Evolutionary conservation across 2,329 filamentous ascomycete species (phyloP), one percentile per base, ranked within the genome.

Genomic region (Xylariaceae sp.): DNA sequence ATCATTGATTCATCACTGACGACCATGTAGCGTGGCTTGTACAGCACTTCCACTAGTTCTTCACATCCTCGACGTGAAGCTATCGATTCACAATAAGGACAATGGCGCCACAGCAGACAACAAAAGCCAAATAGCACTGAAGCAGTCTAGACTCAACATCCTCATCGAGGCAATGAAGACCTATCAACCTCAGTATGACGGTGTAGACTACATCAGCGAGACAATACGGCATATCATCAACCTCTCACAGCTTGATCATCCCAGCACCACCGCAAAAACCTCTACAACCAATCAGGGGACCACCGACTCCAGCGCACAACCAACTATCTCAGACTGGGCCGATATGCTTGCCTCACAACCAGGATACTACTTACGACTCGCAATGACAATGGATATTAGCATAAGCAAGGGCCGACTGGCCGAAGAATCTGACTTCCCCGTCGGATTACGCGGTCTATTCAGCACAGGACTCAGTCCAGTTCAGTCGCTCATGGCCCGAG

Each of bases 101-200:
- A 60, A 53, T 36, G 46, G 42, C 18, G 33, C 31, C 18, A 45
- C 58, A 5, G 41, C 54, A 7, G 62, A 62, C n/a, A 60, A 67
- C 13, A 68, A 64, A 50, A 65, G 68, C 12, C 67, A 71, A 16
- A 63, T 69, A 0, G 69, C 67, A 2, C 61, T 72, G 4, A 76
- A 75, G 54, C 73, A 75, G 54, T 71, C 74, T 47, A 70, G 72
- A 9, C 69, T 76, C 33, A 71, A 72, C 51, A 72, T 74, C 42
- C 68, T 76, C 17, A 72, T 74, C 39, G 74, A 76, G 47, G 72
- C 72, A 1, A 75, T 77, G 70, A 73, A 72, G 51, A 71, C 70
- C 0, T 76, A 75, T 44, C 71, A 75, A 48, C 72, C 71, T 2
- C 72, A 74, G 46, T 75, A 75, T 50, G 74, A 77, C 48, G 73